phyloP scores from a whole-genome alignment of 768 basidiomycete species.

The Mycena floridula region DNA sequence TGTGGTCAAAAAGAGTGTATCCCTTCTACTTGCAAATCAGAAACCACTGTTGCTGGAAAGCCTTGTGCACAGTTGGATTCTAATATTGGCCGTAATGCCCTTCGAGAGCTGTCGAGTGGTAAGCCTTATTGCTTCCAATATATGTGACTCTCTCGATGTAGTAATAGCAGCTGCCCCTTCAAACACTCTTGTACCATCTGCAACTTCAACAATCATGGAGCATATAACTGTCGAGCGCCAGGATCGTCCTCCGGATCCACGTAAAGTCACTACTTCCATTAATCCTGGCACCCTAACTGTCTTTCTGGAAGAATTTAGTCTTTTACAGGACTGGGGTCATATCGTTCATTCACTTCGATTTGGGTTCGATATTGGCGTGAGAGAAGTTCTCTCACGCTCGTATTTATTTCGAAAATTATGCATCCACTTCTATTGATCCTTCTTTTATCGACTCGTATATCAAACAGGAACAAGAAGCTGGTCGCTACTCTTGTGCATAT shows the following conservation, averaged over 20 bases:
- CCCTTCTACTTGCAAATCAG: conserved; percentile 14
- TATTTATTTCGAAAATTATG: conserved; percentile 27
- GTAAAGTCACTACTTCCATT: conserved; percentile 26
- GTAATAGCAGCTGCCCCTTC: conserved; percentile 12
- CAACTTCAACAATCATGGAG: conserved; percentile 22
- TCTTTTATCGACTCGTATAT: conserved; percentile 28
- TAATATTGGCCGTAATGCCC: conserved; percentile 11
- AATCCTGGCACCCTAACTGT: conserved; percentile 10
- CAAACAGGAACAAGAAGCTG: conserved; percentile 17
- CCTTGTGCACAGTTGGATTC: conserved; percentile 10
- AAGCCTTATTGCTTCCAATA: conserved; percentile 21
- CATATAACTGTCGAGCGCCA: conserved; percentile 21
- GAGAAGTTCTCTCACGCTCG: conserved; percentile 8
- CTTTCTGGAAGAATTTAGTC: conserved; percentile 7
- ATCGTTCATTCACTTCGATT: conserved; percentile 22
- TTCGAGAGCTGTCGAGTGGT: conserved; percentile 15
- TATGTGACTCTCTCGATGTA: conserved; percentile 13
- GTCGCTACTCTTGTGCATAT: conserved; percentile 26
- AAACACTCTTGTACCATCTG: conserved; percentile 27
- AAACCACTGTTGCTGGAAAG: conserved; percentile 17
- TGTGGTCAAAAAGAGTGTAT: conserved; percentile 19
- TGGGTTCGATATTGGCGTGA: conserved; percentile 31
- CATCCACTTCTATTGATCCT: conserved; percentile 20
- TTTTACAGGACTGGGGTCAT: conserved; percentile 18
- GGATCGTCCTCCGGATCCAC: conserved; percentile 19